Evolutionary conservation across 257 asterid genomes (phyloP).

Genomic region (Lycium barbarum): DNA sequence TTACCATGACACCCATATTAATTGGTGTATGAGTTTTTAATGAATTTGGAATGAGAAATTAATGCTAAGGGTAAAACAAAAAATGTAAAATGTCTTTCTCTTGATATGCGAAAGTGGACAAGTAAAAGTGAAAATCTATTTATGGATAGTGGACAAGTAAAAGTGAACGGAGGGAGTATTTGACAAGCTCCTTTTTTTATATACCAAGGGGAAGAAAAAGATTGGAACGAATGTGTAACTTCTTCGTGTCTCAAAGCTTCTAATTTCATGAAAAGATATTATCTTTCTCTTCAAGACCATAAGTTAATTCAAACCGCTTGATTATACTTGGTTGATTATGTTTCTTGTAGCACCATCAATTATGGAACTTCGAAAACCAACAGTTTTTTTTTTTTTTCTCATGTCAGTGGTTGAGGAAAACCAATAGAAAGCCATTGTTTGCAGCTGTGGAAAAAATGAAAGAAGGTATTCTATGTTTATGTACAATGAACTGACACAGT

Average conservation of each 20-base stretch:
- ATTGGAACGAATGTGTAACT: background rate
- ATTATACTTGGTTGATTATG: background rate
- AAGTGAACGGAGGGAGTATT: background rate
- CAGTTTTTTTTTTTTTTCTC: background rate
- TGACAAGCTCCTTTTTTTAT: background rate
- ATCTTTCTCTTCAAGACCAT: constrained; percentile 28
- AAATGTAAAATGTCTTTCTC: too few relatives aligned
- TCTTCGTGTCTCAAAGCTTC: background rate
- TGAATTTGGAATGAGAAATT: too few relatives aligned
- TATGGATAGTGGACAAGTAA: too few relatives aligned
- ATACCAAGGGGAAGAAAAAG: background rate
- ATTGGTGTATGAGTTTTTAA: too few relatives aligned
- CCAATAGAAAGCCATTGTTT: constrained; percentile 82
- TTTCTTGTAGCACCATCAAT: background rate
- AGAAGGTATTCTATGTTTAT: constrained; percentile 43
- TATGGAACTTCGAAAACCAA: background rate
- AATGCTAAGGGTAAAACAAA: too few relatives aligned
- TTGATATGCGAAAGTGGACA: too few relatives aligned
- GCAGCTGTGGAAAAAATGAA: constrained; percentile 91
- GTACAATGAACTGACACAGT: background rate
- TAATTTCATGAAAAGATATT: background rate
- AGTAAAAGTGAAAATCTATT: too few relatives aligned
- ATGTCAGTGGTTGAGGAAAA: constrained; percentile 86
- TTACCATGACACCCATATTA: too few relatives aligned
- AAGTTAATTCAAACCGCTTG: background rate